A percentile compares a stretch with the other conserved stretches of the same genome.
phyloP scores from a whole-genome alignment of 257 asterid species.

The Voacanga thouarsii region DNA sequence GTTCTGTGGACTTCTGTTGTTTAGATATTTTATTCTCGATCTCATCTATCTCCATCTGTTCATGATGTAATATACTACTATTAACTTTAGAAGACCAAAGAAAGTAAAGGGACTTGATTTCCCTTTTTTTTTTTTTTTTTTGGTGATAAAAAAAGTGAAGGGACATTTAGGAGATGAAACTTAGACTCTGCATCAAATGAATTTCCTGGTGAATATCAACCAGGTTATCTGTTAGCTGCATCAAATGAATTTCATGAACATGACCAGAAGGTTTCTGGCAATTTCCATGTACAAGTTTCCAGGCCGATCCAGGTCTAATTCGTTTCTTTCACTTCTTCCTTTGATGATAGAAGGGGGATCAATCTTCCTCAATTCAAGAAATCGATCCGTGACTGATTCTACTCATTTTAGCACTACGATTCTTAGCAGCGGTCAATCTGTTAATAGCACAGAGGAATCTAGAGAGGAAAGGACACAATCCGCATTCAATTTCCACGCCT shows the following conservation, averaged over 20 bases:
- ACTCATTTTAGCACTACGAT: background rate
- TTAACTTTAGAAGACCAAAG: too few relatives aligned
- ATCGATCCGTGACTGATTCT: background rate
- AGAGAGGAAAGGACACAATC: background rate
- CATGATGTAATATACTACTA: too few relatives aligned
- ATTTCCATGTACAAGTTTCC: background rate
- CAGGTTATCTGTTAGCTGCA: background rate
- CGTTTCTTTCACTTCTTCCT: background rate
- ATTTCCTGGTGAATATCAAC: background rate
- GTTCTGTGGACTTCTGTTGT: too few relatives aligned
- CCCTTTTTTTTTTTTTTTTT: too few relatives aligned
- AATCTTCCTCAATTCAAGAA: background rate
- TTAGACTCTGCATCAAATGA: background rate
- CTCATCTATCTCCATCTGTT: too few relatives aligned
- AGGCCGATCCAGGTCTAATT: background rate
- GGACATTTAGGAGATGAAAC: too few relatives aligned
- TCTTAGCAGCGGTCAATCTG: background rate
- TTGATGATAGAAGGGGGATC: background rate
- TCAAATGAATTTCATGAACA: background rate
- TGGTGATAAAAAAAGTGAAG: too few relatives aligned
- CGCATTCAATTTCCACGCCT: constrained; percentile 26
- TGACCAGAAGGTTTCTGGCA: background rate
- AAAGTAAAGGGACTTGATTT: too few relatives aligned
- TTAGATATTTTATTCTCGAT: too few relatives aligned
- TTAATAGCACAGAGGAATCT: background rate